A percentile compares a stretch with the other conserved stretches of the same genome.
Evolutionary conservation across 1,284 basidiomycete species (phyloP).

Genomic region (Stereum hirsutum): DNA sequence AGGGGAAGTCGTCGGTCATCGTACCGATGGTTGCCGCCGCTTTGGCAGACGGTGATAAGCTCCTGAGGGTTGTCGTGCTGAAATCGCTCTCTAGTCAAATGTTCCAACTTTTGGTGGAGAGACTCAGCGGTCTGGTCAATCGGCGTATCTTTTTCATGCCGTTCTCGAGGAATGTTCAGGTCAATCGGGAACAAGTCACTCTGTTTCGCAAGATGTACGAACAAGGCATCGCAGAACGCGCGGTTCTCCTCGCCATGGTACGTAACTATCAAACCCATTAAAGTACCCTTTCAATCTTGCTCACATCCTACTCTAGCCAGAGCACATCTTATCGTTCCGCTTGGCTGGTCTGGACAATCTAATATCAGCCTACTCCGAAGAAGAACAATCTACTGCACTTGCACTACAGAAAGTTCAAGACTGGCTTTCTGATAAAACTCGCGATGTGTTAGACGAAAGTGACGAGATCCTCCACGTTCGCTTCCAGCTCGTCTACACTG

Average conservation of each 20-base stretch:
- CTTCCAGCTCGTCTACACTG: conserved; percentile 41
- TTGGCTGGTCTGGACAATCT: conserved; percentile 30
- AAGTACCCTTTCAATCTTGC: no score
- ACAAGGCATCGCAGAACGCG: conserved; percentile 28
- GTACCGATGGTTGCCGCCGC: conserved; percentile 30
- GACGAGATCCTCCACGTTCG: conserved; percentile 40
- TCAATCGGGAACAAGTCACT: conserved; percentile 14
- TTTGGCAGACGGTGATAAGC: conserved; percentile 30
- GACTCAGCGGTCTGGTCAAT: conserved; percentile 32
- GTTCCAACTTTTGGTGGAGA: conserved; percentile 36
- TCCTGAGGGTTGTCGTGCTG: conserved; percentile 39
- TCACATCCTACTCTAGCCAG: no score
- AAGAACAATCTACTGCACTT: not conserved
- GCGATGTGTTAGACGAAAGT: conserved; percentile 45
- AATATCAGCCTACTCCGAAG: conserved; percentile 2
- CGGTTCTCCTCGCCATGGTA: conserved; percentile 35
- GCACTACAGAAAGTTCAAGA: conserved; percentile 17
- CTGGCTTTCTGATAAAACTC: conserved; percentile 24
- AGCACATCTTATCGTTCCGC: conserved; percentile 42
- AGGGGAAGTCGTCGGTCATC: conserved; percentile 49
- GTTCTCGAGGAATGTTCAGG: conserved; percentile 30
- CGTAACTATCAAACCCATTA: no score
- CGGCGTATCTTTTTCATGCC: conserved; percentile 39
- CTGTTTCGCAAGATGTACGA: conserved; percentile 22
- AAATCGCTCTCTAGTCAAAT: conserved; percentile 33